Evolutionary conservation across 306 rosid genomes (phyloP), one percentile per base, ranked within the genome.

Genomic region (Cucurbita argyrosperma): DNA sequence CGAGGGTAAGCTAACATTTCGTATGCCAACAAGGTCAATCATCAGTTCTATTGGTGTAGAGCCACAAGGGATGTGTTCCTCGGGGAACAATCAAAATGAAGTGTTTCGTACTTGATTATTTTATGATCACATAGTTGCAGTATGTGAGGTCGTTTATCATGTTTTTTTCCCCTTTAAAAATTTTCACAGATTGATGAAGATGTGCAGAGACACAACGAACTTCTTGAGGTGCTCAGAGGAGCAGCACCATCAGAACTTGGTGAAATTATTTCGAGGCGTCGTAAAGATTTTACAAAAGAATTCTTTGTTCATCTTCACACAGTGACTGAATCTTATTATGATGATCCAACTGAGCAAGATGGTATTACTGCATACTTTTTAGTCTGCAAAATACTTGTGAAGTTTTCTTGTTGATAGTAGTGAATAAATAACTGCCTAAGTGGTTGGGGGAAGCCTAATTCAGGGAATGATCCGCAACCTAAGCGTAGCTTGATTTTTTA

Each of bases 241-340:
- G 72, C 47, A 18, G 72, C 81, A 43, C 81, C 86, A 38, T 75
- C 85, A 11, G 85, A 83, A 77, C 80, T 95, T 67, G 81, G 65
- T 71, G 94, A 95, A 26, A 68, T 91, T 57, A 89, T 95, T 74
- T 51, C 92, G 67, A 87, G 87, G 77, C 96, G 96, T 26, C 89
- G 96, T 16, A 95, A 95, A 80, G 97, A 91, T 84, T 95, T 95
- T 81, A 95, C 99, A 0, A 86, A 87, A 74, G 99, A 95, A 81
- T 95, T 91, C 78, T 91, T 95, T 72, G 79, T 81, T 74, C 97
- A 95, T 82, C 89, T 95, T 82, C 85, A 85, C 72, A 83, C 85
- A 0, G 89, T 95, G 57, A 85, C 91, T 30, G 85, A 87, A 82
- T 91, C 97, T 74, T 84, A 79, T 79, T 67, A 83, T 18, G 86